Base-by-base conservation (phyloP, 2,329 filamentous ascomycete genomes). In the Xenoacremonium recifei region DNA sequence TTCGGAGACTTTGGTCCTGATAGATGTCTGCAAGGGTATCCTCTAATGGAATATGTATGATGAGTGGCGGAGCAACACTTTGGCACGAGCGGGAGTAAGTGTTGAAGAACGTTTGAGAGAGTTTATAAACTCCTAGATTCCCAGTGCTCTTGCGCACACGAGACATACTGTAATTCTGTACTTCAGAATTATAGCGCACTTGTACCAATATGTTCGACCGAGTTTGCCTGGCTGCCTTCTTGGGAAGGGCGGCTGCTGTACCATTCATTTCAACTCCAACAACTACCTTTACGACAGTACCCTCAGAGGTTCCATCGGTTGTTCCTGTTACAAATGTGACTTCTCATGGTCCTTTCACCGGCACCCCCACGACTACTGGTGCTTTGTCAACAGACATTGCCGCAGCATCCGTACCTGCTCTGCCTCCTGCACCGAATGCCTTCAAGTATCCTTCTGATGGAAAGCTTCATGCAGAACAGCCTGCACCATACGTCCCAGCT, bases 401-500 rank as follows among this genome's bases (percentile, higher is more conserved):
- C 0, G 81, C 77, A 0, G 63, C 78, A 0, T 77, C 76, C 2
- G 76, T 92, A 37, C 65, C 77, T 1, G 68, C 76, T 1, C 60
- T 77, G 1, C 80, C 82, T 10, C 73, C 82, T 1, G 75, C 76
- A 21, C 73, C 77, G 0, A 79, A 76, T 6, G 83, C 82, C 4
- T 84, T 80, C 27, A 77, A 79, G 35, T 93, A 93, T 60, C 84
- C 84, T 9, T 77, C 81, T 6, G 76, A 91, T 52, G 89, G 89
- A 11, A 60, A 75, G 42, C 78, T 91, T 2, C 78, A 87, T 41
- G 68, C 78, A n/a, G 70, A 78, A 2, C 67, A 87, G 63, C 86
- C 87, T 2, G 81, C 82, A 1, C 87, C 87, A 0, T 92, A 85
- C 66, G 78, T 76, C 0, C 89, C 88, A 1, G 77, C 72, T 27